Conservation (phyloP, 1,284 basidiomycete species). For the Volvariella surrecta region DNA sequence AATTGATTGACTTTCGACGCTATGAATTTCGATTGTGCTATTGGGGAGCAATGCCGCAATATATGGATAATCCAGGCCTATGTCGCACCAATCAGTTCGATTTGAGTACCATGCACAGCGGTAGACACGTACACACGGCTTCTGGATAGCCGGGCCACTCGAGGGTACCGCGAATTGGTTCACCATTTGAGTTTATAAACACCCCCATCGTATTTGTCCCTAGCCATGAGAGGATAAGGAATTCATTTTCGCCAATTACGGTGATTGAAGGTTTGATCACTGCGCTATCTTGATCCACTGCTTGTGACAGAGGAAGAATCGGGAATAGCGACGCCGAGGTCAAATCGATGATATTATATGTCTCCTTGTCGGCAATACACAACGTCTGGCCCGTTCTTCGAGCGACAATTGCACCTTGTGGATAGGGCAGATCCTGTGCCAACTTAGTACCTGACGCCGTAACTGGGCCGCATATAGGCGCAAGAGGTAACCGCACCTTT, state of each 20-base stretch:
- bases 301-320: slow-evolving; percentile 73
- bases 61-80: slow-evolving; percentile 78
- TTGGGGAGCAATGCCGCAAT: slow-evolving; percentile 74
- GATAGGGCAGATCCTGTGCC: slow-evolving; percentile 73
- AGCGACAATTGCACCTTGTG: slow-evolving; percentile 50
- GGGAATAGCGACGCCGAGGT: slow-evolving; percentile 57
- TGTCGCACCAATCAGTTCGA: not conserved
- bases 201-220: slow-evolving; percentile 73
- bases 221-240: slow-evolving; percentile 71
- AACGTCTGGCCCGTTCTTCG: slow-evolving; percentile 59
- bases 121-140: slow-evolving; percentile 54
- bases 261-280: slow-evolving; percentile 65
- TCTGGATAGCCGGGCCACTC: slow-evolving; percentile 78
- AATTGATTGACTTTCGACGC: slow-evolving; percentile 65
- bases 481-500: slow-evolving; percentile 34
- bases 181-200: slow-evolving; percentile 77
- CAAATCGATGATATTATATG: slow-evolving; percentile 76
- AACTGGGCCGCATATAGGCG: not conserved
- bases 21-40: slow-evolving; percentile 75
- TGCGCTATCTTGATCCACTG: slow-evolving; percentile 27
- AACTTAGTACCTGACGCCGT: slow-evolving; percentile 1
- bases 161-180: slow-evolving; percentile 83
- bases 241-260: slow-evolving; percentile 71
- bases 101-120: slow-evolving; percentile 2
- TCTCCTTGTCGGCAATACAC: slow-evolving; percentile 65